Percentiles rank a stretch among this genome's conserved stretches.
phyloP scores from a whole-genome alignment of 129 eudicot genomes.

The Chrysanthemum lavandulifolium region DNA sequence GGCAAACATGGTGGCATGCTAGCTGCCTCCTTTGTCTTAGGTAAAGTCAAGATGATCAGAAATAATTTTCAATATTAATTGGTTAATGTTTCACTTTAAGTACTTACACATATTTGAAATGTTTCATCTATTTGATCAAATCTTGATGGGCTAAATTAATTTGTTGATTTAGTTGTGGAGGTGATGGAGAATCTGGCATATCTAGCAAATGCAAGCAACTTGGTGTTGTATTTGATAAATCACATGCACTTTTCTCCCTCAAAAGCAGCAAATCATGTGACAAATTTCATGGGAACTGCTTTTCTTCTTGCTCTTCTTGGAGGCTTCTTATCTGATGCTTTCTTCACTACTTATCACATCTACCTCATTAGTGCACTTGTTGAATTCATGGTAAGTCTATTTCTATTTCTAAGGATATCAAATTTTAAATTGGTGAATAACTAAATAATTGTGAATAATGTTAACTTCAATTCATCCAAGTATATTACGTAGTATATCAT shows the following conservation, averaged over 20 bases:
- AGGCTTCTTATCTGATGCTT: conserved; percentile 88
- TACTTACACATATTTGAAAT: not conserved
- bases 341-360: conserved; percentile 64
- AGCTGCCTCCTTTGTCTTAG: conserved; percentile 87
- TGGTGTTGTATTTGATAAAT: conserved; percentile 67
- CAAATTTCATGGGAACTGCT: conserved; percentile 96
- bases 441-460: too few species aligned
- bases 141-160: conserved; percentile 4
- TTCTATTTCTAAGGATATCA: conserved; percentile 1
- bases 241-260: conserved; percentile 80
- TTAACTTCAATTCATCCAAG: too few species aligned
- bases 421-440: not conserved
- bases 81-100: not conserved
- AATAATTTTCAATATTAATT: not conserved
- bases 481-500: not conserved
- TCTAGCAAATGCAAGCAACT: conserved; percentile 86
- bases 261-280: conserved; percentile 69
- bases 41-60: conserved; percentile 36
- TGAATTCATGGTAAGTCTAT: conserved; percentile 61
- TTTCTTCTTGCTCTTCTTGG: conserved; percentile 88
- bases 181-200: conserved; percentile 86
- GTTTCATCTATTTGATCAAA: conserved; percentile 1
- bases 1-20: conserved; percentile 86
- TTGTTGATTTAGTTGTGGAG: conserved; percentile 50
- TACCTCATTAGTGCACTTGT: conserved; percentile 62